phyloP scores from a whole-genome alignment of 192 early-diverging fungal genomes.

The Cetraspora pellucida region DNA sequence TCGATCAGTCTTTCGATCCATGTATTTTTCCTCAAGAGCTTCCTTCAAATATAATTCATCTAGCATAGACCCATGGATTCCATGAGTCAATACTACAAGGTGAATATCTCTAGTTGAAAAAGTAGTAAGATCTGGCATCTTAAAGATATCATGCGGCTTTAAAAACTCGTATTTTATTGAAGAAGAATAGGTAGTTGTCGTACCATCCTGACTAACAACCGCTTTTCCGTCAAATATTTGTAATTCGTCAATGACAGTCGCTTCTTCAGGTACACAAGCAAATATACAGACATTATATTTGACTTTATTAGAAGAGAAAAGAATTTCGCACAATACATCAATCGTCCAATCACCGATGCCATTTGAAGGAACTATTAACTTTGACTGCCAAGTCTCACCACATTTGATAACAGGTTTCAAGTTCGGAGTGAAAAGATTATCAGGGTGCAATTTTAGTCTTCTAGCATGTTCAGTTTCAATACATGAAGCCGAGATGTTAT shows the following conservation, averaged over 20 bases:
- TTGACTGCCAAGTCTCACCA: background rate
- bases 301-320: background rate
- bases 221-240: background rate
- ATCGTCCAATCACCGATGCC: conserved; percentile 12
- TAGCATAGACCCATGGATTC: conserved; percentile 43
- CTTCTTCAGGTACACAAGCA: conserved; percentile 7
- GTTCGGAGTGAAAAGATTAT: background rate
- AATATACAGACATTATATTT: conserved; percentile 15
- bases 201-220: background rate
- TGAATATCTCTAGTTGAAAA: conserved; percentile 34
- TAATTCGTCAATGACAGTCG: background rate
- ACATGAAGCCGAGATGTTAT: conserved; percentile 19
- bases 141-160: conserved; percentile 14
- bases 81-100: conserved; percentile 48
- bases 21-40: conserved; percentile 40
- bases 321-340: conserved; percentile 19
- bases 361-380: background rate
- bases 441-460: background rate
- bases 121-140: background rate
- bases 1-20: conserved; percentile 22
- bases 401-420: background rate
- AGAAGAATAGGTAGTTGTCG: background rate
- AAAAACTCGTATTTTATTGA: background rate
- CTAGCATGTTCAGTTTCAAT: background rate
- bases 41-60: conserved; percentile 50